Evolutionary conservation across 805 yeast species (phyloP), one percentile per base, ranked within the genome.

Genomic region (Hanseniaspora guilliermondii): DNA sequence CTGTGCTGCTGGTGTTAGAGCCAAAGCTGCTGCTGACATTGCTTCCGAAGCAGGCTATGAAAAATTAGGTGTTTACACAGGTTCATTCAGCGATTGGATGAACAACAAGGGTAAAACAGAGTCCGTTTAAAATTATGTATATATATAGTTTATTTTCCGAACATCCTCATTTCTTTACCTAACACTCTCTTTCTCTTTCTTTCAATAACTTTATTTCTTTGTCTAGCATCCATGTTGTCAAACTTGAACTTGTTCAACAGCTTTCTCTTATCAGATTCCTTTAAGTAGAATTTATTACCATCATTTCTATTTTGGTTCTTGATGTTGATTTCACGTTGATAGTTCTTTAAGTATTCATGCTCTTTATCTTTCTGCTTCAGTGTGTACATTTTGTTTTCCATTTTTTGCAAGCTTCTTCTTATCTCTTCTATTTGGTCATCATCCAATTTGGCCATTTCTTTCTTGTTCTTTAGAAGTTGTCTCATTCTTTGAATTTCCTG

Each of bases 1-100:
- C 71, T 91, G 98, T 70, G 78, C 85, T 48, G 96, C 85, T 8
- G 98, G 98, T 55, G 85, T 88, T 47, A 81, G 98, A 73, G 83
- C 94, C 24, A 76, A 87, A 45, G 87, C 87, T 58, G 89, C 96
- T 42, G 96, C 87, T 65, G 95, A 87, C 64, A 74, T 91, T 64
- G 97, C 97, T 14, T 78, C 80, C 58, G 85, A 95, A 24, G 87
- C 83, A 68, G 97, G 97, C 11, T 91, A 91, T 69, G 70, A 76
- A 49, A 77, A 85, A 61, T 77, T 96, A 60, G 87, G 89, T 56
- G 86, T 88, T 68, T 91, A 91, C 69, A 69, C 76, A 41, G 97
- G 97, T 4, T 85, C 95, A 12, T 85, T 81, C 68, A 82, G 78
- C 62, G 97, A 91, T 66, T 91, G 97, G 97, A 65, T 73, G 21